These are phyloP conservation scores for Didymella exigua DNA, from an alignment of 2,329 filamentous ascomycete species.

Conservation along the genomic window DNA sequence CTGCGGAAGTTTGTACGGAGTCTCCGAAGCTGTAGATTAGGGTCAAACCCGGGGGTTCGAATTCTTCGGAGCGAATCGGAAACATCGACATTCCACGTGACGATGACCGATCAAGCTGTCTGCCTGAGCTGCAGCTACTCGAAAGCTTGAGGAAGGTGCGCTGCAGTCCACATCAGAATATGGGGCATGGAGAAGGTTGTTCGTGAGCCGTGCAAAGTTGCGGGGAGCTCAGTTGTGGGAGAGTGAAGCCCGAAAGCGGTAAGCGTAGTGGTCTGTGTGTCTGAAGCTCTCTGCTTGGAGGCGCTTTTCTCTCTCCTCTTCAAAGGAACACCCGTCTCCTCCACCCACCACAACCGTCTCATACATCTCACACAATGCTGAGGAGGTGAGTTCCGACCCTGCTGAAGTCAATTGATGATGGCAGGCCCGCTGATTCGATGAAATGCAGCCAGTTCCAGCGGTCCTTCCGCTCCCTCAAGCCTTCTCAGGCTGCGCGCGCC, in stretches of 20 bases:
- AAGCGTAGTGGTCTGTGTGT: slow-evolving; percentile 8
- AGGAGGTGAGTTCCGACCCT: slow-evolving; percentile 59
- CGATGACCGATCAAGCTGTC: background rate
- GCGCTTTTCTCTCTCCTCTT: slow-evolving; percentile 22
- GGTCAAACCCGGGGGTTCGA: background rate
- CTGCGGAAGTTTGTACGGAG: background rate
- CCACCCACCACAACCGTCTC: slow-evolving; percentile 41
- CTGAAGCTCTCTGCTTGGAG: slow-evolving; percentile 7
- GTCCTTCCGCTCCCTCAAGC: slow-evolving; percentile 58
- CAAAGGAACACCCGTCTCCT: slow-evolving; percentile 34
- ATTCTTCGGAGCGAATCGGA: slow-evolving; percentile 6
- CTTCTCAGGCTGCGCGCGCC: slow-evolving; percentile 50
- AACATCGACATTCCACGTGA: slow-evolving; percentile 2
- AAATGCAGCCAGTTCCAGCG: slow-evolving; percentile 45
- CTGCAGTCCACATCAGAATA: background rate
- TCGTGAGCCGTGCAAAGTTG: slow-evolving; percentile 3
- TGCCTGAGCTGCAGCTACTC: background rate
- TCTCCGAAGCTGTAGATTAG: background rate
- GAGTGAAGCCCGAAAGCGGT: slow-evolving; percentile 11
- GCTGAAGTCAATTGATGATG: slow-evolving; percentile 47
- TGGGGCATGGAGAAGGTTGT: slow-evolving; percentile 1
- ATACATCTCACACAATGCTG: slow-evolving; percentile 62
- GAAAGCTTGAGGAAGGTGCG: background rate
- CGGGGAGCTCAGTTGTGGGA: slow-evolving; percentile 16
- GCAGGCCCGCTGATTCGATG: slow-evolving; percentile 47